Evolutionary conservation across 208 protist genomes (phyloP).

Genomic region (Trypanosoma scelopori): DNA sequence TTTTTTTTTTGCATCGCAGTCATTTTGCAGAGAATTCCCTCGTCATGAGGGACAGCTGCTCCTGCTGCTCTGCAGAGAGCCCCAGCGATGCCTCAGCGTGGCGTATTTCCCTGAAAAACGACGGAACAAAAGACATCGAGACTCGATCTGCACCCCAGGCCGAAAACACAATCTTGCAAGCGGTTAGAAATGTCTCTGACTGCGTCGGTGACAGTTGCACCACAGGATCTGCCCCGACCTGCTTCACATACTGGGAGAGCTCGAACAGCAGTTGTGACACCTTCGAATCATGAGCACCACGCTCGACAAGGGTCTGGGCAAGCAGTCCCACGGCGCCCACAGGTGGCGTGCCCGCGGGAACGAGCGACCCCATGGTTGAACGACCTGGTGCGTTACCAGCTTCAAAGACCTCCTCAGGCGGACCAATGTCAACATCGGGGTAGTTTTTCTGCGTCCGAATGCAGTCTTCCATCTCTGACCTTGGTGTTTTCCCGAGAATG

Average conservation of each 20-base stretch:
- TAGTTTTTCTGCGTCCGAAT: conserved; percentile 75
- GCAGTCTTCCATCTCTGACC: conserved; percentile 56
- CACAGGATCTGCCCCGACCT: conserved; percentile 27
- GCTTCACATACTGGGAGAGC: conserved; percentile 54
- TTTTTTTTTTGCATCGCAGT: too few species aligned
- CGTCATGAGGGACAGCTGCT: conserved; percentile 69
- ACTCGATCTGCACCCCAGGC: conserved; percentile 73
- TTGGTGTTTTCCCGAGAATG: conserved; percentile 56
- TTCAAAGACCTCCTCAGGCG: conserved; percentile 29
- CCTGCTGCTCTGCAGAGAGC: conserved; percentile 42
- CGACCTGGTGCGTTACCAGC: conserved; percentile 31
- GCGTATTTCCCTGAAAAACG: conserved; percentile 72
- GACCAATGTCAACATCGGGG: conserved; percentile 75
- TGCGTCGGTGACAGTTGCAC: conserved; percentile 51
- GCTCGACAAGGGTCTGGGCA: conserved; percentile 77
- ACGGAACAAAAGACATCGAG: conserved; percentile 48
- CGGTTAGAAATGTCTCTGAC: conserved; percentile 63
- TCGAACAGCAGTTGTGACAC: conserved; percentile 57
- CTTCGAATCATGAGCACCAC: conserved; percentile 68
- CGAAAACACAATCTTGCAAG: conserved; percentile 75
- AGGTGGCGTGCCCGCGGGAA: conserved; percentile 50
- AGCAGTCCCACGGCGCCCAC: conserved; percentile 61
- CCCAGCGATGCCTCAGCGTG: conserved; percentile 54
- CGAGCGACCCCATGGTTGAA: conserved; percentile 44
- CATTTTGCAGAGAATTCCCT: conserved; percentile 45